Base-by-base conservation (phyloP, 345 rosid genomes). In the Hypericum perforatum region DNA sequence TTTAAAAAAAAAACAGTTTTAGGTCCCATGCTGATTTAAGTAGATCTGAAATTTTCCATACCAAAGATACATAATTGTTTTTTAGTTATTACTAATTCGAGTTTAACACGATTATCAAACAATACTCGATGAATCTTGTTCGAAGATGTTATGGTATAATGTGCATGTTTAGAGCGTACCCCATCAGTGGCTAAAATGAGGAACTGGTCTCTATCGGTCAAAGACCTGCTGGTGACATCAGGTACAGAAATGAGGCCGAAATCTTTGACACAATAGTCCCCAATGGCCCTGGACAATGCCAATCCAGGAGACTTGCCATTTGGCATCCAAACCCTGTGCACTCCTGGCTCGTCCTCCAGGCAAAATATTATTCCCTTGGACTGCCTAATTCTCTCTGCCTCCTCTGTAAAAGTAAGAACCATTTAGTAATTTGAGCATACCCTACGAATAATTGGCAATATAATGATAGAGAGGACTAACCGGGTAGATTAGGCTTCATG, bases 111-210 rank as follows among this genome's bases (percentile, higher is more conserved):
- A 4, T 22, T 22, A 22, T 1, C 2, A 5, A 39, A 39, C 5
- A 46, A 5, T 37, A 1, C 32, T 22, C 32, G 32, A 22, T 22
- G 4, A 4, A 22, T 37, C 2, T 3, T 6, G 1, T 40, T 39
- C 38, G 11, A 14, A 12, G 14, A 10, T 37, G 14, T 5, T 16
- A 41, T 4, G 3, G 9, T 7, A 11, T 4, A 11, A 45, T 7
- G 9, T 5, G 16, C 13, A 12, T 43, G 10, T 9, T 32, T 46
- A 11, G 6, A 56, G 46, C 13, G 11, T 74, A 84, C 95, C 74
- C 95, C 97, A 61, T 86, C 95, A 7, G 86, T 74, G 43, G 95
- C 95, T 60, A 90, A 59, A 53, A 90, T 82, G 60, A 82, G 76
- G 53, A 90, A 90, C 37, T 77, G 82, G 58, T 90, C 95, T 60